These are phyloP conservation scores for Lichtheimia corymbifera DNA, from an alignment of 371 early-diverging fungal genomes.

Conservation along the genomic window DNA sequence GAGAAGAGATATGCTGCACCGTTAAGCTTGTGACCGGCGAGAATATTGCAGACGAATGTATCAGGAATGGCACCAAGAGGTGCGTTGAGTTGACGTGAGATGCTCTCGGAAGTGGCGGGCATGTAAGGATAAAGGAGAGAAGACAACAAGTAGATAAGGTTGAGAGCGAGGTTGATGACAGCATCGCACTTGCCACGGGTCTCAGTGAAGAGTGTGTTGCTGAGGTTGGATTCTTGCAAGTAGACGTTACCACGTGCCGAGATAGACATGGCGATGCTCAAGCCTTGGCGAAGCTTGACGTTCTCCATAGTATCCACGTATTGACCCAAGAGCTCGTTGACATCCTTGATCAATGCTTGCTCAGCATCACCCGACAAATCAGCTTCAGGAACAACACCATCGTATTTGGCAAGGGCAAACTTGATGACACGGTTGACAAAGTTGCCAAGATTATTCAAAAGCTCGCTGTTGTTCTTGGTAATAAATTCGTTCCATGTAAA, in stretches of 20 bases:
- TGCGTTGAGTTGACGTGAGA: constrained; percentile 80
- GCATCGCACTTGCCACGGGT: constrained; percentile 81
- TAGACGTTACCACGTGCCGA: constrained; percentile 95
- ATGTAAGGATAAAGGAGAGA: constrained; percentile 93
- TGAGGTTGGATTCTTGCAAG: constrained; percentile 91
- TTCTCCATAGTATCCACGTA: constrained; percentile 84
- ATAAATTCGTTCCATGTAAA: constrained; percentile 97
- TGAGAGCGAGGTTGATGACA: constrained; percentile 82
- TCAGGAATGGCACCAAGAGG: constrained; percentile 80
- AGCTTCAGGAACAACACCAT: constrained; percentile 73
- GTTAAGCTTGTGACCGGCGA: constrained; percentile 83
- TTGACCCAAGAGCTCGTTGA: constrained; percentile 76
- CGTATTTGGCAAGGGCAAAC: constrained; percentile 89
- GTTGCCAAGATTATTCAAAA: constrained; percentile 98
- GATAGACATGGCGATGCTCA: constrained; percentile 90
- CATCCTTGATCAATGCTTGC: constrained; percentile 72
- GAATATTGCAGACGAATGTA: constrained; percentile 67
- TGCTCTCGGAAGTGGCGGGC: constrained; percentile 83
- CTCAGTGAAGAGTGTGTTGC: constrained; percentile 82
- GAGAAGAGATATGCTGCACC: constrained; percentile 91
- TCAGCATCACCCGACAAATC: constrained; percentile 50
- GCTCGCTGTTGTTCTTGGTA: constrained; percentile 92
- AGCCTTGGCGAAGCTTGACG: constrained; percentile 86
- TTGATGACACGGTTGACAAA: constrained; percentile 98
- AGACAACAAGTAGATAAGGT: constrained; percentile 88